Evolutionary conservation across 2,329 filamentous ascomycete species (phyloP), one percentile per base, ranked within the genome.

Genomic region (Neurospora sp.): DNA sequence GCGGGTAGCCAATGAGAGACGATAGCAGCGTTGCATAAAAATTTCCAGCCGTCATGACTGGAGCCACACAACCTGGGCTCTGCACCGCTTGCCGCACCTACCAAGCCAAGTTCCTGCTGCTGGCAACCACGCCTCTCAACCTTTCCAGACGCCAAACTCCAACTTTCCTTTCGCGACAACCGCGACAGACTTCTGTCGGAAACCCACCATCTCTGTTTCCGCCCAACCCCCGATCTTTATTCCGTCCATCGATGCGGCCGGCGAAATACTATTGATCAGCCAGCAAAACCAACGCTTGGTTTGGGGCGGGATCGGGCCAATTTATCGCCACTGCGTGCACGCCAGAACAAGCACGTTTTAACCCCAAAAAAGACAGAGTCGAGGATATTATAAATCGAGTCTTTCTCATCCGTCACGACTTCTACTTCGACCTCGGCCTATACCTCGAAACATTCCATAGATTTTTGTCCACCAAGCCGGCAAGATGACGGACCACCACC

Each of bases 401-500:
- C 19, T 66, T 8, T 39, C 15, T 8, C 36, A 23, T 67, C 41
- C n/a, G 11, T 36, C 10, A 19, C 66, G 8, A 19, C n/a, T 19
- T 66, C 36, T 10, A 37, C 4, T 19, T 40, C n/a, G 19, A 66
- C 17, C 36, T 37, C 36, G 15, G 65, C 36, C 36, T 11, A 37
- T 0, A 38, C 10, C 6, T 17, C 38, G 17, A 37, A 33, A 36
- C 23, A 33, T 33, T n/a, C 12, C 8, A 62, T 62, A 62, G 52
- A 57, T 19, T 66, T 38, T 39, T 12, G 37, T 15, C 37, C 36
- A 1, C 19, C 37, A 8, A 69, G 73, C 76, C 77, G 78, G 74
- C 80, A 86, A 79, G 70, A 94, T 95, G 92, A 86, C 91, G 81
- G 91, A 90, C 80, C 85, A 88, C 81, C 85, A 90, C 78, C 88